Percentiles rank a stretch among this genome's conserved stretches.
Evolutionary conservation across 2,329 filamentous ascomycete genomes (phyloP).

Genomic region (Sphaerulina vaccinii): DNA sequence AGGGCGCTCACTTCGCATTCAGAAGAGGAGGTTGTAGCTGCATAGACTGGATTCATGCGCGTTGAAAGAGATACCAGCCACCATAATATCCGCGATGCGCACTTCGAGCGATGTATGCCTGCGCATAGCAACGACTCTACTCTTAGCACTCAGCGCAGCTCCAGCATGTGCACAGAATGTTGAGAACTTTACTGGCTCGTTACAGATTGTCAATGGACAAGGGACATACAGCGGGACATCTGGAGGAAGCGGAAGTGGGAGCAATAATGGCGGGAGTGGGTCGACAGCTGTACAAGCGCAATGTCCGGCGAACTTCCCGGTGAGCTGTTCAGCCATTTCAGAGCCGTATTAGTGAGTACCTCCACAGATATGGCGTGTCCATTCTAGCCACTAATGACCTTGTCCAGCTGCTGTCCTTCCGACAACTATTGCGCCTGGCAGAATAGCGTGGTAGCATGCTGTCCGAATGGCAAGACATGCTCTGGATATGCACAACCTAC

Average conservation of each 20-base stretch:
- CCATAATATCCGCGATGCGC: neutral
- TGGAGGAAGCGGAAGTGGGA: slow-evolving; percentile 15
- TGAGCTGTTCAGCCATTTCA: slow-evolving; percentile 45
- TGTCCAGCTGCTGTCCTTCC: slow-evolving; percentile 36
- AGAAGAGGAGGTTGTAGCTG: slow-evolving; percentile 1
- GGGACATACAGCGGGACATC: slow-evolving; percentile 18
- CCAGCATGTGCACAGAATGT: slow-evolving; percentile 19
- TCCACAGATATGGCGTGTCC: neutral
- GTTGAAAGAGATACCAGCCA: neutral
- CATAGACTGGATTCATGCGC: slow-evolving; percentile 2
- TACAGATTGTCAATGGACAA: slow-evolving; percentile 28
- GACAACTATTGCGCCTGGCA: slow-evolving; percentile 35
- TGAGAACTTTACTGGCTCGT: slow-evolving; percentile 34
- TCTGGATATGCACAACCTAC: slow-evolving; percentile 29
- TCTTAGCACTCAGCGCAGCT: slow-evolving; percentile 16
- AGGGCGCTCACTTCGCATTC: neutral
- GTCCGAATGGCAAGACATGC: slow-evolving; percentile 36
- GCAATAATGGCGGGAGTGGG: slow-evolving; percentile 18
- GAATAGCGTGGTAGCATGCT: slow-evolving; percentile 37
- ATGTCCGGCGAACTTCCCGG: slow-evolving; percentile 38
- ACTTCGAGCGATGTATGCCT: slow-evolving; percentile 4
- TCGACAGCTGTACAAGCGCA: slow-evolving; percentile 34
- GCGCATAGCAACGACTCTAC: slow-evolving; percentile 14
- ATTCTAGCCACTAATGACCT: neutral
- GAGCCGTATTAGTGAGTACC: slow-evolving; percentile 45